Evolutionary conservation across 2,329 filamentous ascomycete species (phyloP).

Genomic region (Byssochlamys sp.): DNA sequence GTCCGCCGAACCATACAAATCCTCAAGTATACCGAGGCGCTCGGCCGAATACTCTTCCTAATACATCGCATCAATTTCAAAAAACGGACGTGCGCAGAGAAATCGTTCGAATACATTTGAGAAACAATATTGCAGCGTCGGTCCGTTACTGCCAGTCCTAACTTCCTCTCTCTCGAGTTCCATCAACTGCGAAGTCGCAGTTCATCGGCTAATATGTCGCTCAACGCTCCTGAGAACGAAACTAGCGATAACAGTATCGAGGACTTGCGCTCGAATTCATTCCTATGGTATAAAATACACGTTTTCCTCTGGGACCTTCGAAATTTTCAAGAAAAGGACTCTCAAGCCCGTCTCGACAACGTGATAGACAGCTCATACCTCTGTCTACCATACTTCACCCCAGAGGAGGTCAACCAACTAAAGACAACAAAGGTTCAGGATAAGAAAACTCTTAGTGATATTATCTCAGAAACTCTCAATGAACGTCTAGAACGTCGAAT

Average conservation of each 20-base stretch:
- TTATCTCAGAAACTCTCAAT: slow-evolving; percentile 11
- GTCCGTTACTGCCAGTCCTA: too few species aligned
- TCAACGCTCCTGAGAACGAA: too few species aligned
- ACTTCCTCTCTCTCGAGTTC: too few species aligned
- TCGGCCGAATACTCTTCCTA: too few species aligned
- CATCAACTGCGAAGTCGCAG: too few species aligned
- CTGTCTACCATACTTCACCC: not conserved
- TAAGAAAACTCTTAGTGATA: slow-evolving; percentile 9
- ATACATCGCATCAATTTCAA: too few species aligned
- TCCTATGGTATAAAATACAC: slow-evolving; percentile 16
- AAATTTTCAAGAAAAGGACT: slow-evolving; percentile 9
- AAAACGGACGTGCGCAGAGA: too few species aligned
- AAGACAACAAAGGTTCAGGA: not conserved
- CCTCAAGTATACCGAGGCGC: too few species aligned
- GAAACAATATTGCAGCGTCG: too few species aligned
- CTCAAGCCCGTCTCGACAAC: slow-evolving; percentile 4
- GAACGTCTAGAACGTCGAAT: slow-evolving; percentile 17
- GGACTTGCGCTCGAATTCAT: not conserved
- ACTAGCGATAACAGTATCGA: not conserved
- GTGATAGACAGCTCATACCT: not conserved
- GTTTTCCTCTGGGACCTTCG: slow-evolving; percentile 15
- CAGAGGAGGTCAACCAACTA: not conserved
- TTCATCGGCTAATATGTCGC: too few species aligned
- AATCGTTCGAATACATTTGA: too few species aligned
- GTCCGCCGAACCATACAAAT: too few species aligned